Conservation (phyloP, 2,329 filamentous ascomycete genomes). For the Monilinia polystroma region DNA sequence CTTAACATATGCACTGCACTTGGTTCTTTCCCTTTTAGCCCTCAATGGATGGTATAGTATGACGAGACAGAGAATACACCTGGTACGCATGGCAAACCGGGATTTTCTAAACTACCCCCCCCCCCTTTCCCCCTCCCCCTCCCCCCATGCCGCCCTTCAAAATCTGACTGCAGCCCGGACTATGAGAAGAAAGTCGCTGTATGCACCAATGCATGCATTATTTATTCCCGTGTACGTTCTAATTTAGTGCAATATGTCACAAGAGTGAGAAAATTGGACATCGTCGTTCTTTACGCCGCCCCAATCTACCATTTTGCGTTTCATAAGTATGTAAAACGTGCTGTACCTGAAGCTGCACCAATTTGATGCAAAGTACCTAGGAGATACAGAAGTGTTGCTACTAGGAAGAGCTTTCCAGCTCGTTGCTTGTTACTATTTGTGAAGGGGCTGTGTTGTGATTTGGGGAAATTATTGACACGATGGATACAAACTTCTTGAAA, state of each 20-base stretch:
- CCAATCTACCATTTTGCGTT: slow-evolving; percentile 5
- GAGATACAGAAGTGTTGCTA: slow-evolving; percentile 6
- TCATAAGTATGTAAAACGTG: slow-evolving; percentile 22
- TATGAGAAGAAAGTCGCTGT: not conserved
- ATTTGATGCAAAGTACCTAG: slow-evolving; percentile 13
- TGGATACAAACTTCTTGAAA: slow-evolving; percentile 3
- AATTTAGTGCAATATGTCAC: not conserved
- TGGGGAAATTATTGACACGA: slow-evolving; percentile 12
- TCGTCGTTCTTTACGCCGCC: slow-evolving; percentile 6
- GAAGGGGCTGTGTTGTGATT: slow-evolving; percentile 19
- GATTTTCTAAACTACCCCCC: slow-evolving; percentile 1
- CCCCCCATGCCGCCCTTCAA: not conserved
- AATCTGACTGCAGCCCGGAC: slow-evolving; percentile 5
- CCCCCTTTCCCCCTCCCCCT: no score
- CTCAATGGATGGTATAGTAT: not conserved
- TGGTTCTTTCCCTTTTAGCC: not conserved
- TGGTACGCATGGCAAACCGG: slow-evolving; percentile 22
- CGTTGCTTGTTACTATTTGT: slow-evolving; percentile 21
- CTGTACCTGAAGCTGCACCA: slow-evolving; percentile 16
- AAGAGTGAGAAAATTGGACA: not conserved
- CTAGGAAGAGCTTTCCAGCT: not conserved
- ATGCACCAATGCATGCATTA: not conserved
- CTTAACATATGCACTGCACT: slow-evolving; percentile 1
- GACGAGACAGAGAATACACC: not conserved
- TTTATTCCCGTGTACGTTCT: not conserved